Base-by-base conservation (phyloP, 768 basidiomycete species). In the Naganishia vaughanmartiniae region DNA sequence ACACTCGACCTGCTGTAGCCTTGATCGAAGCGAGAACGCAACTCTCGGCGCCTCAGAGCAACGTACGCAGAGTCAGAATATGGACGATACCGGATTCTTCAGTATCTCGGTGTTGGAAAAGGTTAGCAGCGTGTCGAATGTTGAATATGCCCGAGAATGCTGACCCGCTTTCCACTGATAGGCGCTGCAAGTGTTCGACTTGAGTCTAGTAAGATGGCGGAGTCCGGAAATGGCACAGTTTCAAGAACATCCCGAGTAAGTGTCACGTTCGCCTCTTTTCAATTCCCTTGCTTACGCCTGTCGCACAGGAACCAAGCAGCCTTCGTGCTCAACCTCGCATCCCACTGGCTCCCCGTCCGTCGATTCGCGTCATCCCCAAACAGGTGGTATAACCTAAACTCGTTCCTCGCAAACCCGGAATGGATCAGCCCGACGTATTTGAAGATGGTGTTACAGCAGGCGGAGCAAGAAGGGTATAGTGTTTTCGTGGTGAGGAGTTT, bases 11-110 rank as follows among this genome's bases (percentile, higher is more conserved):
- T 42, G 21, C 36, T 42, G 1, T 58, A 79, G 79, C 31, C 75
- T 81, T 5, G 80, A 81, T 66, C 72, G 73, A 46, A 76, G 75
- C 9, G 80, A 81, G 70, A 79, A 79, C 65, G 77, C 80, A 15
- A 66, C 74, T 0, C 70, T 79, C 69, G 83, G 78, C 74, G 80
- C 39, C 83, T 81, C 33, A 75, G 76, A 65, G 79, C 82, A 51
- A 89, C 89, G 81, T 84, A 77, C 75, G 55, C 85, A 71, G 54
- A 83, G 82, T 66, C 78, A 76, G 72, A 96, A 96, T 77, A 91
- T 93, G 90, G 93, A 96, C 74, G 93, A 94, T 79, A 92, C 91
- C 31, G 93, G 92, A 1, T 96, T 92, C 80, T 96, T 96, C 82
- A 94, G 93, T 1, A 85, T 95, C 0, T 92, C 93, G 73, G 93